Base-by-base conservation (phyloP, 495 filamentous ascomycete species). In the Thermochaetoides thermophila region DNA sequence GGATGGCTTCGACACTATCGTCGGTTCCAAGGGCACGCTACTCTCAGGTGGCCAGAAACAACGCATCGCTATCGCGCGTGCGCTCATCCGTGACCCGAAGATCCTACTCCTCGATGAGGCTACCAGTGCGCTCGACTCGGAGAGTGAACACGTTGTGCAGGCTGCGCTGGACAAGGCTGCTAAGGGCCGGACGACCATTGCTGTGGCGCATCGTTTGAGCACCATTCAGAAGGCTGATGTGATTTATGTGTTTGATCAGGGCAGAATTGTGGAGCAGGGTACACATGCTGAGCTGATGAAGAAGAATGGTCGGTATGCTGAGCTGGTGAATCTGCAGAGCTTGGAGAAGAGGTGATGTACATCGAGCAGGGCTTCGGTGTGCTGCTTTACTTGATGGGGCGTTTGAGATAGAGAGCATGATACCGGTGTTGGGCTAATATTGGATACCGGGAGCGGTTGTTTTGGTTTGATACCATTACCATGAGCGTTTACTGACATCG, bases 41-140 rank as follows among this genome's bases (percentile, higher is more conserved):
- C 67, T 92, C 28, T 79, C 73, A 1, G 84, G 84, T 9, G 84
- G 84, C 0, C 84, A 92, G 56, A 76, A 76, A 50, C 84, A 89
- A 52, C 68, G 84, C 16, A 58, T 92, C 20, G 71, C 78, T 1
- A 81, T 92, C 34, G 84, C 84, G 4, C 66, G 84, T 15, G 82
- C 84, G 0, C 64, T 89, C 12, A 63, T 89, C 7, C 73, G 83
- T 13, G 66, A 74, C 21, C 84, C 84, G 12, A 64, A 69, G 36
- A 55, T 89, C 21, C 47, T 92, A 42, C 57, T 92, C 23, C 67
- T 92, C 9, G 84, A 92, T 48, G 84, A 92, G 55, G 78, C 82
- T 1, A 89, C 84, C 1, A 75, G 68, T 28, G 75, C 73, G 15
- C 57, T 89, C 21, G 84, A 92, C 43, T 74, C 75, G 7, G 74